Conservation (phyloP, 176 grass and related monocot species). For the Pontederia paniculata region DNA sequence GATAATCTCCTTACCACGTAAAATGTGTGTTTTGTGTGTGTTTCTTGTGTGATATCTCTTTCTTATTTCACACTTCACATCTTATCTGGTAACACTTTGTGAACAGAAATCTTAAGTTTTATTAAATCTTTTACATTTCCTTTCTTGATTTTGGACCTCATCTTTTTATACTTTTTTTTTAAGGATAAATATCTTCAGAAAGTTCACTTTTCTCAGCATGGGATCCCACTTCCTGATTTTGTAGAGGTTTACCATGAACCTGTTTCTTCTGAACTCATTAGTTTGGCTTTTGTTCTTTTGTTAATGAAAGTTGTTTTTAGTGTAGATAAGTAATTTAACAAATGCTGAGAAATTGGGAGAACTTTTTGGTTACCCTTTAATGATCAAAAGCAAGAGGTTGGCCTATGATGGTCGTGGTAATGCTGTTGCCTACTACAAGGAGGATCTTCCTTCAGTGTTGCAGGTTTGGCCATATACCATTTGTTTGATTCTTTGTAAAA, state of each 20-base stretch:
- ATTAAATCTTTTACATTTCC: too few relatives aligned
- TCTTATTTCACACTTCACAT: too few relatives aligned
- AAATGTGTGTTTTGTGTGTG: too few relatives aligned
- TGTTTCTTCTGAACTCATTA: not conserved
- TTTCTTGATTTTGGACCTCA: not conserved
- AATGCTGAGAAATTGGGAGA: slow-evolving; percentile 37
- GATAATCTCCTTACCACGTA: too few relatives aligned
- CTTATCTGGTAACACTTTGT: too few relatives aligned
- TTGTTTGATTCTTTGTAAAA: too few relatives aligned
- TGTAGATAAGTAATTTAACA: too few relatives aligned
- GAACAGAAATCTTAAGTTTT: too few relatives aligned
- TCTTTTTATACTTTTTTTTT: slow-evolving; percentile 11
- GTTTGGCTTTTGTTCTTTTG: too few relatives aligned
- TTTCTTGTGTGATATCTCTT: too few relatives aligned
- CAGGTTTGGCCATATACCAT: not conserved
- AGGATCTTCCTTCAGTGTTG: too few relatives aligned
- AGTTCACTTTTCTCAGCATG: slow-evolving; percentile 52
- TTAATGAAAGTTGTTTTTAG: too few relatives aligned
- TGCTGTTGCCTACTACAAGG: slow-evolving; percentile 40
- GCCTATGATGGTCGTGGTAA: slow-evolving; percentile 92
- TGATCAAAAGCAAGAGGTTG: slow-evolving; percentile 94
- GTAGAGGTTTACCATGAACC: slow-evolving; percentile 40
- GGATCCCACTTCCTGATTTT: slow-evolving; percentile 67
- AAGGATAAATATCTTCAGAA: slow-evolving; percentile 95
- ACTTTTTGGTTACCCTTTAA: slow-evolving; percentile 75